Evolutionary conservation across 2,329 filamentous ascomycete species (phyloP).

Genomic region (Thielaviopsis musarum): DNA sequence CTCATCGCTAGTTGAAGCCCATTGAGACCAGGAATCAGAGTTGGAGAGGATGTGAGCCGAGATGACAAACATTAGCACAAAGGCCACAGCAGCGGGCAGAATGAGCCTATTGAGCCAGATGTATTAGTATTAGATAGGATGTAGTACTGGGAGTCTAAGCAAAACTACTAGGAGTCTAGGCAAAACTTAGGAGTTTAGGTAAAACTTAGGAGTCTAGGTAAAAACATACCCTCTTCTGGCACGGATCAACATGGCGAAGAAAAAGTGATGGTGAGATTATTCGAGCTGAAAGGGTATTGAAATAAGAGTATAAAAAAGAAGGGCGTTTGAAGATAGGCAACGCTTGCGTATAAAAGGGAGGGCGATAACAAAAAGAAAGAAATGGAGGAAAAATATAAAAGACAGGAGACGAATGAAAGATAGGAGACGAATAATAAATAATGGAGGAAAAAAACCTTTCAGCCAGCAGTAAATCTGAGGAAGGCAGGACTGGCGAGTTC

Average conservation of each 20-base stretch:
- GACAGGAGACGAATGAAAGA: too few relatives aligned
- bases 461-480: not conserved
- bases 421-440: not conserved
- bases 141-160: not conserved
- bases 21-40: slow-evolving; percentile 10
- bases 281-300: not conserved
- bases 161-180: too few relatives aligned
- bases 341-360: not conserved
- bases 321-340: not conserved
- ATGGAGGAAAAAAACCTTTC: not conserved
- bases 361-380: not conserved
- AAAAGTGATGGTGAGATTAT: not conserved
- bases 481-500: not conserved
- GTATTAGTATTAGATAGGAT: not conserved
- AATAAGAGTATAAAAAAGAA: not conserved
- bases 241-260: slow-evolving; percentile 6
- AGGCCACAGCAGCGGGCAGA: slow-evolving; percentile 8
- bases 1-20: slow-evolving; percentile 1
- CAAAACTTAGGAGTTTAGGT: not conserved
- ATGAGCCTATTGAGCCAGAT: not conserved
- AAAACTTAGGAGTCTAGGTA: not conserved
- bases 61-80: slow-evolving; percentile 9
- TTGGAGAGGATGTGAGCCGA: slow-evolving; percentile 10
- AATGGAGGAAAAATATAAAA: too few relatives aligned
- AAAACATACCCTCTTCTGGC: slow-evolving; percentile 9